Percentiles rank a stretch among this genome's conserved stretches.
These are phyloP conservation scores for Achaetomium macrosporum DNA, from an alignment of 2,329 filamentous ascomycete species.

Conservation along the genomic window DNA sequence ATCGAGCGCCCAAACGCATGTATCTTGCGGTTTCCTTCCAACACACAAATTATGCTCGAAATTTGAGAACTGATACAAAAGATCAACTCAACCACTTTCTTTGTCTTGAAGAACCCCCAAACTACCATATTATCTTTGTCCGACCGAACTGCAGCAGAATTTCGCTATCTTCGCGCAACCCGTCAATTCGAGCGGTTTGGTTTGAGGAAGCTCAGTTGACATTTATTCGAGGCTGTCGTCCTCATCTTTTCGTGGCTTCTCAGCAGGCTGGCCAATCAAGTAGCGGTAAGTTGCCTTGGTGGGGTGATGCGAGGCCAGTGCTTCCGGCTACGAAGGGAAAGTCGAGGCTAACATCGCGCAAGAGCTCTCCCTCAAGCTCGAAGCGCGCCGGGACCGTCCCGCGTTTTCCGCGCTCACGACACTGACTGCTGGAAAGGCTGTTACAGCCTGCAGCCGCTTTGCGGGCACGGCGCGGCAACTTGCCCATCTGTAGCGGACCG, in stretches of 20 bases:
- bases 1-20: too few relatives aligned
- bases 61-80: too few relatives aligned
- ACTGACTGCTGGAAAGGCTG: neutral
- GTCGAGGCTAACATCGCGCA: conserved; percentile 10
- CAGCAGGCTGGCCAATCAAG: conserved; percentile 2
- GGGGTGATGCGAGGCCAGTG: conserved; percentile 3
- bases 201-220: too few relatives aligned
- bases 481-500: neutral
- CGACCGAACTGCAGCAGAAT: too few relatives aligned
- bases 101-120: too few relatives aligned
- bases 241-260: too few relatives aligned
- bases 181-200: too few relatives aligned
- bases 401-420: neutral
- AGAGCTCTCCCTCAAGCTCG: neutral
- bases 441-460: neutral
- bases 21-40: too few relatives aligned
- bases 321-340: conserved; percentile 12
- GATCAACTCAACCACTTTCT: too few relatives aligned
- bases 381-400: neutral
- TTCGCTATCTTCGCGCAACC: neutral
- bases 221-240: conserved; percentile 12
- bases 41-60: too few relatives aligned
- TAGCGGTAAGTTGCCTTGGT: neutral
- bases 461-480: neutral
- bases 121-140: too few relatives aligned